phyloP scores from a whole-genome alignment of 345 rosid species.

The Cochlearia excelsa region DNA sequence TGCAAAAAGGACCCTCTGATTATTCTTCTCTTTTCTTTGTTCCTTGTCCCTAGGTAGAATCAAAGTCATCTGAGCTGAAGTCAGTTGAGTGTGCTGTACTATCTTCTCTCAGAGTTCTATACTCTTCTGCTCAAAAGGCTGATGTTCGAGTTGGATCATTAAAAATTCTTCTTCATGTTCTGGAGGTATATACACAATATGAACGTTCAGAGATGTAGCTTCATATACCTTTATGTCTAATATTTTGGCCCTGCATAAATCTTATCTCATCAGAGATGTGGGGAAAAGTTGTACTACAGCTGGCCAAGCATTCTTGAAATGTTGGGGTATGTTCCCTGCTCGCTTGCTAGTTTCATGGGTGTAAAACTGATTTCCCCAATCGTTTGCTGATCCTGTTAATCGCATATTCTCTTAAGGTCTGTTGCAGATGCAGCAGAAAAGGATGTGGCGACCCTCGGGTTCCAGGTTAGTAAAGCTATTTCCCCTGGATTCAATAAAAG shows the following conservation, averaged over 20 bases:
- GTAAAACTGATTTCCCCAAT: constrained; percentile 8
- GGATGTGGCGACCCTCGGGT: constrained; percentile 85
- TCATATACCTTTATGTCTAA: constrained; percentile 25
- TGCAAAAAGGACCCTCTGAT: constrained; percentile 18
- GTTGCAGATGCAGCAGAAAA: constrained; percentile 95
- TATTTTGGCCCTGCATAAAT: constrained; percentile 18
- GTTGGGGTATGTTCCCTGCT: constrained; percentile 60
- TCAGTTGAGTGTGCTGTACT: constrained; percentile 79
- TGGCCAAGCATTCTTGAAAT: constrained; percentile 89
- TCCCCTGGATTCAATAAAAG: constrained; percentile 3
- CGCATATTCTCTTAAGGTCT: constrained; percentile 49
- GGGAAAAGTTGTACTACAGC: constrained; percentile 78
- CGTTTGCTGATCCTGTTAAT: constrained; percentile 22
- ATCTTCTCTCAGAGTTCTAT: constrained; percentile 79
- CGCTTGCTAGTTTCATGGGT: background rate
- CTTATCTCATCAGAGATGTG: constrained; percentile 64
- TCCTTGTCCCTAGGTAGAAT: constrained; percentile 48
- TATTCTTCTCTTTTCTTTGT: constrained; percentile 19
- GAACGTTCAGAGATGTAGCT: constrained; percentile 20
- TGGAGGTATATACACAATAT: constrained; percentile 61
- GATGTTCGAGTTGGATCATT: constrained; percentile 85
- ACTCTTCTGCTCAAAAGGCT: constrained; percentile 68
- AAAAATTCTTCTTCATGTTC: constrained; percentile 92
- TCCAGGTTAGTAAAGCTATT: constrained; percentile 65
- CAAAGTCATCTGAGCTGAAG: constrained; percentile 47